phyloP scores from a whole-genome alignment of 306 rosid genomes.

The Carpinus fangiana region DNA sequence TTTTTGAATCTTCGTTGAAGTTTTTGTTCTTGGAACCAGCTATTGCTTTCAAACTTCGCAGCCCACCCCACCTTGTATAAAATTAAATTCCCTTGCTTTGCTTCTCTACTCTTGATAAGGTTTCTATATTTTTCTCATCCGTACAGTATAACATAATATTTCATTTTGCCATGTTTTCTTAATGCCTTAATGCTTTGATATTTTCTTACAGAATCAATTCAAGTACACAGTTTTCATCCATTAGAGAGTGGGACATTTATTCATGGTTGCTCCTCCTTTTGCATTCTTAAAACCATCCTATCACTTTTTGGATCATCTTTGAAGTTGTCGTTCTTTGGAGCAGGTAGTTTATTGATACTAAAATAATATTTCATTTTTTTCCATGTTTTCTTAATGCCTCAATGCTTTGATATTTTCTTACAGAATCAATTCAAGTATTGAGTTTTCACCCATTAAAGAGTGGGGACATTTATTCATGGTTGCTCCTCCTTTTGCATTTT shows the following conservation, averaged over 20 bases:
- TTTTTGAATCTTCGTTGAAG: no score
- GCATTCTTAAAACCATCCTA: background rate
- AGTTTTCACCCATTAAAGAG: no score
- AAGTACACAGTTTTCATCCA: background rate
- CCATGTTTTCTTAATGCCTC: no score
- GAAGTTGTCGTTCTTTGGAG: background rate
- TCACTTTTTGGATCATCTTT: background rate
- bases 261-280: background rate
- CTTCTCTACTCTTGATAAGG: background rate
- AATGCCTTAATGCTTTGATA: background rate
- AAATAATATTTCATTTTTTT: background rate
- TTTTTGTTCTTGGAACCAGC: no score
- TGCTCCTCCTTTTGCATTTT: background rate
- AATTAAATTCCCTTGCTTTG: background rate
- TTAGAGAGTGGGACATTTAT: background rate
- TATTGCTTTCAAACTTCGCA: background rate
- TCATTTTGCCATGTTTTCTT: background rate
- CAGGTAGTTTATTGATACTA: background rate
- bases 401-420: no score
- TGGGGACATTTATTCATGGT: background rate
- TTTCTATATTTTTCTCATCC: background rate
- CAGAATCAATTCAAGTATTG: no score
- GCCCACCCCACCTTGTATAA: background rate
- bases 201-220: background rate
- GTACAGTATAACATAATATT: background rate